These are phyloP conservation scores for Phyllosticta ampelicida DNA, from an alignment of 2,329 filamentous ascomycete genomes.

Conservation along the genomic window DNA sequence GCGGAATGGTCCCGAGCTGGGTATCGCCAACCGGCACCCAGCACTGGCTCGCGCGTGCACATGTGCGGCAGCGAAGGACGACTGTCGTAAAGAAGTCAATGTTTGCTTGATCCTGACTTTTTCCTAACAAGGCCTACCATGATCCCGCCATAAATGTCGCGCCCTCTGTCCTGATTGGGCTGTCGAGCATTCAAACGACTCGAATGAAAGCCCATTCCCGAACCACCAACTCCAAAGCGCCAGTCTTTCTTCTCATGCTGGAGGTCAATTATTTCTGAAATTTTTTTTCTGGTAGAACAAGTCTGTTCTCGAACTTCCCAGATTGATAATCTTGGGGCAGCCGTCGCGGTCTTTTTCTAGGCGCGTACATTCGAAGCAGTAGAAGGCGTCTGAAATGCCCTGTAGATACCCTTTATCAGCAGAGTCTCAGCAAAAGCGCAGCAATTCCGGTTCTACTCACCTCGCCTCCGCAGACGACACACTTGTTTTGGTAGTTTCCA, in stretches of 20 bases:
- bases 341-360: constrained; percentile 95
- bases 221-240: not conserved
- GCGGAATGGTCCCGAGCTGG: not conserved
- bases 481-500: constrained; percentile 99
- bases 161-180: not conserved
- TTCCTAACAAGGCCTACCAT: not conserved
- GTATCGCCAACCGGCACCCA: not conserved
- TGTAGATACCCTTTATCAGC: constrained; percentile 12
- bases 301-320: constrained; percentile 92
- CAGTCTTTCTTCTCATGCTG: not conserved
- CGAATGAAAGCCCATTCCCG: not conserved
- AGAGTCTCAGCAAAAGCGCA: no score
- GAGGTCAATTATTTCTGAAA: constrained; percentile 46
- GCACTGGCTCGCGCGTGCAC: not conserved
- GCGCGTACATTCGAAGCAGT: constrained; percentile 97
- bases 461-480: constrained; percentile 94
- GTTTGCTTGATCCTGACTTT: not conserved
- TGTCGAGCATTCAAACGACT: not conserved
- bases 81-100: not conserved
- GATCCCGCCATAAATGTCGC: not conserved
- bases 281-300: constrained; percentile 69
- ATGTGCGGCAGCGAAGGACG: not conserved
- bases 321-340: constrained; percentile 98
- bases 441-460: constrained; percentile 14
- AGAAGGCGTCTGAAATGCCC: constrained; percentile 96